These are phyloP conservation scores for Sclerotinia sclerotiorum DNA, from an alignment of 2,329 filamentous ascomycete genomes.

Conservation along the genomic window DNA sequence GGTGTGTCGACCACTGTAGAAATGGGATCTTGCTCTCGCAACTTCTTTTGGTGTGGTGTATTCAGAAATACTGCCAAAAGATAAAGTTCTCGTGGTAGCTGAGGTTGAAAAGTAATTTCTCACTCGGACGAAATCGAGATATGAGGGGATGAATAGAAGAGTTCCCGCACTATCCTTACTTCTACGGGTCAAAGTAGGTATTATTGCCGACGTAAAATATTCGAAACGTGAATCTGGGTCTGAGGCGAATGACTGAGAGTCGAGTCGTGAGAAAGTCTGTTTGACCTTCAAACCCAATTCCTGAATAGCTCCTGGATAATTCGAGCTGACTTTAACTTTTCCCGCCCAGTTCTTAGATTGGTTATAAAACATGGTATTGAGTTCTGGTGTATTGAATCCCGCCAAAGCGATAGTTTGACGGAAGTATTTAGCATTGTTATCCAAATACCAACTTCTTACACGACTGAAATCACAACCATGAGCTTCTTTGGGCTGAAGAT, in stretches of 20 bases:
- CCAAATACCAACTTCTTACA: constrained; percentile 89
- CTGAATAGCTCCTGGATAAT: constrained; percentile 70
- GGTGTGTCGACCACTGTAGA: constrained; percentile 76
- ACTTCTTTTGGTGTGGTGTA: constrained; percentile 79
- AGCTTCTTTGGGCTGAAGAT: constrained; percentile 82
- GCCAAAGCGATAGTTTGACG: constrained; percentile 84
- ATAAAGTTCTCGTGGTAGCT: constrained; percentile 51
- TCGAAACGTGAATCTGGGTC: constrained; percentile 90
- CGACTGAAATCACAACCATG: constrained; percentile 94
- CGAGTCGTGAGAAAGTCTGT: constrained; percentile 89
- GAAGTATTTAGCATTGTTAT: constrained; percentile 75
- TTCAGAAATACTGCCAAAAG: constrained; percentile 85
- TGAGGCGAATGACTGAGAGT: constrained; percentile 63
- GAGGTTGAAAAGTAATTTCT: constrained; percentile 87
- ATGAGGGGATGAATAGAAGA: constrained; percentile 86
- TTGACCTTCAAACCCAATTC: constrained; percentile 69
- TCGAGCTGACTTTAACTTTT: constrained; percentile 68
- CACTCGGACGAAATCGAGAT: constrained; percentile 91
- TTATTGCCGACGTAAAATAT: constrained; percentile 80
- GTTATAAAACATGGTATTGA: constrained; percentile 74
- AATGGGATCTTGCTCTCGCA: constrained; percentile 82
- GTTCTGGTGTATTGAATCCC: constrained; percentile 83
- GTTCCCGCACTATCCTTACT: constrained; percentile 67
- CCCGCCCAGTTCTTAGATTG: constrained; percentile 81
- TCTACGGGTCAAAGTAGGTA: constrained; percentile 72